These are phyloP conservation scores for Saitozyma sp. DNA, from an alignment of 768 basidiomycete genomes.

Conservation along the genomic window DNA sequence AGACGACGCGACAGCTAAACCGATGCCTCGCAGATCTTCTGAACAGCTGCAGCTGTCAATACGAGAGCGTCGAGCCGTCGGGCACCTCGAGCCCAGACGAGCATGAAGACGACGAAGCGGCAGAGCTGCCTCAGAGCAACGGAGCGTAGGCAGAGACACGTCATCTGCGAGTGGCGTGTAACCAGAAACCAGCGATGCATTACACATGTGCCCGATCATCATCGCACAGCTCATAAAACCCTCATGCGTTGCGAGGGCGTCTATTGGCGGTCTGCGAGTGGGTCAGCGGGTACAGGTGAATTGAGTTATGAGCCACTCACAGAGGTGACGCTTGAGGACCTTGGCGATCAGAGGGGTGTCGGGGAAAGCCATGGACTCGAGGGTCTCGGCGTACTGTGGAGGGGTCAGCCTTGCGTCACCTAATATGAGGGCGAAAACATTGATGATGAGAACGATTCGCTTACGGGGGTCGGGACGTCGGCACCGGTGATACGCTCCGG, in stretches of 20 bases:
- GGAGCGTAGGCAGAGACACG: no score
- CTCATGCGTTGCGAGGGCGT: neutral
- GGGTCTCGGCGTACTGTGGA: conserved; percentile 79
- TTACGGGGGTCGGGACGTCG: conserved; percentile 89
- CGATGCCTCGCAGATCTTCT: no score
- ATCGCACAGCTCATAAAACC: neutral
- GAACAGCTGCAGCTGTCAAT: no score
- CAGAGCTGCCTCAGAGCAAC: no score
- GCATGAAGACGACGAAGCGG: no score
- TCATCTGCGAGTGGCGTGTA: no score
- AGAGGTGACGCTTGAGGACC: conserved; percentile 76
- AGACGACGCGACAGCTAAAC: no score
- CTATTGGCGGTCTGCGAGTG: conserved; percentile 34
- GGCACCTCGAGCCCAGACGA: no score
- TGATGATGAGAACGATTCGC: conserved; percentile 37
- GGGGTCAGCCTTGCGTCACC: neutral
- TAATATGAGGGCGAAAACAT: neutral
- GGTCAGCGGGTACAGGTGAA: neutral
- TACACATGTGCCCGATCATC: no score
- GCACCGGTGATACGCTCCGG: conserved; percentile 97
- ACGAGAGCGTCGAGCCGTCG: no score
- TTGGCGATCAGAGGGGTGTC: conserved; percentile 86
- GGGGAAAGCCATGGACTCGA: conserved; percentile 91
- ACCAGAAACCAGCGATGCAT: conserved; percentile 10
- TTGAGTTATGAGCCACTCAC: conserved; percentile 26